A percentile compares a stretch with the other conserved stretches of the same genome.
phyloP scores from a whole-genome alignment of 352 stramenopile genomes.

The Phytophthora ramorum region DNA sequence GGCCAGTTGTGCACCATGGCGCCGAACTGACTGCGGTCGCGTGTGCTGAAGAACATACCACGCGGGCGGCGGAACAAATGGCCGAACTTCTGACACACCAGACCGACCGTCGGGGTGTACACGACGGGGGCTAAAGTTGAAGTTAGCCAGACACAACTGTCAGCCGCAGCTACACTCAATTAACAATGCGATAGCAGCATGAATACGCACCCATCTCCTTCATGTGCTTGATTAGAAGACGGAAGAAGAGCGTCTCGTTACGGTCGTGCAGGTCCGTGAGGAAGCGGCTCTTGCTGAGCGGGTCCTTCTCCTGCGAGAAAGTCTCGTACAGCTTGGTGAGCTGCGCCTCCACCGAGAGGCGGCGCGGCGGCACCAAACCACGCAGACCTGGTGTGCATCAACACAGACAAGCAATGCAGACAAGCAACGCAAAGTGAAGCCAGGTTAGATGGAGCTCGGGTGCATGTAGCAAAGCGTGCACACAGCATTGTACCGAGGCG shows the following conservation, averaged over 20 bases:
- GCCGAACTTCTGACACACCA: slow-evolving; percentile 94
- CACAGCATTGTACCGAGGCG: slow-evolving; percentile 62
- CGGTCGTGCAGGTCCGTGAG: slow-evolving; percentile 95
- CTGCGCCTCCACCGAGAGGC: slow-evolving; percentile 74
- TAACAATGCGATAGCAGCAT: not conserved
- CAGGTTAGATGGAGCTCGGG: not conserved
- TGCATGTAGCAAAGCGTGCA: not conserved
- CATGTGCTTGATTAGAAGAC: slow-evolving; percentile 92
- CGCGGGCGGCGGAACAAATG: slow-evolving; percentile 90
- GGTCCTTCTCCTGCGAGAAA: slow-evolving; percentile 70
- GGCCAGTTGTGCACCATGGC: slow-evolving; percentile 97
- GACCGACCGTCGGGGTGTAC: slow-evolving; percentile 97
- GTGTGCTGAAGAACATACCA: slow-evolving; percentile 95
- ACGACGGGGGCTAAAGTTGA: slow-evolving; percentile 89
- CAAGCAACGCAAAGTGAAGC: not conserved
- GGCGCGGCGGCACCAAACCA: slow-evolving; percentile 82
- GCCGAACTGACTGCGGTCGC: slow-evolving; percentile 91
- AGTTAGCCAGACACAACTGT: slow-evolving; percentile 31
- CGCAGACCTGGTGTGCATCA: slow-evolving; percentile 58
- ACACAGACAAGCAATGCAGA: not conserved
- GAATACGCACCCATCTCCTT: slow-evolving; percentile 88
- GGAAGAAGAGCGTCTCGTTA: slow-evolving; percentile 97
- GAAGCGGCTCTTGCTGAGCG: slow-evolving; percentile 94
- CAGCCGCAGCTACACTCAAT: not conserved
- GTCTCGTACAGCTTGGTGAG: slow-evolving; percentile 81